These are phyloP conservation scores for Pseudozyma sp. DNA, from an alignment of 1,284 basidiomycete species.

Conservation along the genomic window DNA sequence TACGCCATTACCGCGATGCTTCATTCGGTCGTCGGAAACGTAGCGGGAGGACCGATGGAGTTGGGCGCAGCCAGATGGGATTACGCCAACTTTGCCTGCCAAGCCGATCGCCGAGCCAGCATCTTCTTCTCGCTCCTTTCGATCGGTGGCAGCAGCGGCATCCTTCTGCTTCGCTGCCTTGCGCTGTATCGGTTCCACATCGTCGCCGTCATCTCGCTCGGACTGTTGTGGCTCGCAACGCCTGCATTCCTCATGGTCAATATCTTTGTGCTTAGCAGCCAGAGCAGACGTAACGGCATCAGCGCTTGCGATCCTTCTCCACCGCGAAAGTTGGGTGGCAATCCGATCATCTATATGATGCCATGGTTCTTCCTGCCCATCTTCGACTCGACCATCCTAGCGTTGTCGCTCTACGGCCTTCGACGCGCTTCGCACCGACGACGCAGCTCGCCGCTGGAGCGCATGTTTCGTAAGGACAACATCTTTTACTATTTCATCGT, in stretches of 20 bases:
- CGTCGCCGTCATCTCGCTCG: constrained; percentile 30
- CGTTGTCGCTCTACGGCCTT: constrained; percentile 40
- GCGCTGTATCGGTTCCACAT: constrained; percentile 48
- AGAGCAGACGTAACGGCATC: constrained; percentile 45
- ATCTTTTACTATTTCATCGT: constrained; percentile 49
- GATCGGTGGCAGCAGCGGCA: constrained; percentile 48
- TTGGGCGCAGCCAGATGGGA: constrained; percentile 36
- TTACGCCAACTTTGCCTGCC: constrained; percentile 46
- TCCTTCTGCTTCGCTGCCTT: constrained; percentile 44
- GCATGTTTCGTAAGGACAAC: constrained; percentile 52
- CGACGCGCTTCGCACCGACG: constrained; percentile 39
- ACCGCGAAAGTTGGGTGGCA: constrained; percentile 11
- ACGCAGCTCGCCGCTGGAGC: constrained; percentile 38
- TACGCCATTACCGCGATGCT: constrained; percentile 37
- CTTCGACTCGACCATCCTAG: constrained; percentile 47
- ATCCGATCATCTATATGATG: constrained; percentile 39
- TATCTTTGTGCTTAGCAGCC: constrained; percentile 31
- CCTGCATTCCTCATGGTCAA: constrained; percentile 45
- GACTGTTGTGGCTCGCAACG: constrained; percentile 43
- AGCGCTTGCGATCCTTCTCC: constrained; percentile 43
- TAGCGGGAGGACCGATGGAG: constrained; percentile 30
- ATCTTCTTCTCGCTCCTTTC: constrained; percentile 44
- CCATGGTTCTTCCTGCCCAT: constrained; percentile 53
- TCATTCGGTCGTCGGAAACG: constrained; percentile 36
- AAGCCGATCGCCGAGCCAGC: constrained; percentile 34